phyloP scores from a whole-genome alignment of 2,329 filamentous ascomycete species.

The Arthroderma uncinatum region DNA sequence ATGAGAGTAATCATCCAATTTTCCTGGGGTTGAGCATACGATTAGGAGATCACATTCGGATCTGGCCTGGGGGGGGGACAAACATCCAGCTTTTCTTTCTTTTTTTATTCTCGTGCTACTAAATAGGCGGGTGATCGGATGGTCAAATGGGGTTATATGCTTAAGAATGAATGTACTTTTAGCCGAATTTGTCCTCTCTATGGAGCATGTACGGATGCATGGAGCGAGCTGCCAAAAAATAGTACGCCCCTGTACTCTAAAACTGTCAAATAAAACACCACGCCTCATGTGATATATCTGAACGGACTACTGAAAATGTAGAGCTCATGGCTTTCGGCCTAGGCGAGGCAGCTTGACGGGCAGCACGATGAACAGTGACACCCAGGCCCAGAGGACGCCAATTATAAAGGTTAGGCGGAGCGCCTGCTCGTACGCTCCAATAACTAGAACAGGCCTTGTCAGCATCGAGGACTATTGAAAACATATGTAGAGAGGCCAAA shows the following conservation, averaged over 20 bases:
- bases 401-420: slow-evolving; percentile 31
- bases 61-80: not conserved
- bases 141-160: too few relatives aligned
- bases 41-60: not conserved
- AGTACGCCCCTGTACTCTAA: too few relatives aligned
- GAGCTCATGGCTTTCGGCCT: slow-evolving; percentile 1
- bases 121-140: not conserved
- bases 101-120: not conserved
- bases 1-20: not conserved
- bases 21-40: not conserved
- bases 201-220: too few relatives aligned
- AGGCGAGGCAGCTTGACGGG: slow-evolving; percentile 24
- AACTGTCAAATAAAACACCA: too few relatives aligned
- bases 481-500: not conserved
- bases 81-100: not conserved
- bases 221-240: too few relatives aligned
- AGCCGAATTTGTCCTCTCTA: too few relatives aligned
- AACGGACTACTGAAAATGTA: not conserved
- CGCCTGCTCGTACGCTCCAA: slow-evolving; percentile 27
- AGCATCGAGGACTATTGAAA: slow-evolving; percentile 10
- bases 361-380: slow-evolving; percentile 26
- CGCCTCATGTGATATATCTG: too few relatives aligned
- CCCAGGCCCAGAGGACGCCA: slow-evolving; percentile 25
- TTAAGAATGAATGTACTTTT: too few relatives aligned
- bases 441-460: slow-evolving; percentile 21